Conservation (phyloP, 2,329 filamentous ascomycete genomes). For the Drechmeria coniospora region DNA sequence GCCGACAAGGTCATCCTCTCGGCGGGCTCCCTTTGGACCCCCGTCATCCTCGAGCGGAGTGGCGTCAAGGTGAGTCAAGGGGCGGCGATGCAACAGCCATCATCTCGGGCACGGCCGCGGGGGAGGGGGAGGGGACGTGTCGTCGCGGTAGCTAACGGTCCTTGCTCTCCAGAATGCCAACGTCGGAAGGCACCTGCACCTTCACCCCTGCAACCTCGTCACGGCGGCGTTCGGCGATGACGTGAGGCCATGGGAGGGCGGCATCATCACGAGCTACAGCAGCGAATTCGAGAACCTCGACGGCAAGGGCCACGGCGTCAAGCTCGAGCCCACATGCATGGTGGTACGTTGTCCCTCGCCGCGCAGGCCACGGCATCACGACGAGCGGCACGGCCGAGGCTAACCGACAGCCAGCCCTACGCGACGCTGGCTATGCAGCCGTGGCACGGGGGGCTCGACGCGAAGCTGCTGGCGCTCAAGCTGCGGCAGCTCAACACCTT, state of each 20-base stretch:
- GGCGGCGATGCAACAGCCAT: background rate
- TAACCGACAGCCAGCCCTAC: constrained; percentile 36
- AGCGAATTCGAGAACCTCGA: constrained; percentile 70
- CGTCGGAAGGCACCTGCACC: constrained; percentile 65
- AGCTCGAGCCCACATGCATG: constrained; percentile 67
- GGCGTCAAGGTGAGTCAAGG: constrained; percentile 45
- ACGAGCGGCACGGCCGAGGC: too few species aligned
- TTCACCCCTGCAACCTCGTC: constrained; percentile 57
- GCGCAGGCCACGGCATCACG: too few species aligned
- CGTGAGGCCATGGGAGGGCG: constrained; percentile 55
- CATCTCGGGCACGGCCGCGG: too few species aligned
- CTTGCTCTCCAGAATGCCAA: constrained; percentile 62
- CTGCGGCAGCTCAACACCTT: constrained; percentile 55
- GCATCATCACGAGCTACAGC: constrained; percentile 66
- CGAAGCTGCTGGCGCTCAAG: constrained; percentile 55
- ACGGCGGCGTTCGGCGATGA: constrained; percentile 53
- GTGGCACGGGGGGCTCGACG: constrained; percentile 54
- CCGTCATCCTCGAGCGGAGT: constrained; percentile 60
- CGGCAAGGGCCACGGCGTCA: constrained; percentile 63
- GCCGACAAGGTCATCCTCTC: constrained; percentile 73
- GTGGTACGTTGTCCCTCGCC: constrained; percentile 34
- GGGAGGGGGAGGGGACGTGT: too few species aligned
- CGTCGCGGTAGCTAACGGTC: too few species aligned
- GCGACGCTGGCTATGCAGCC: constrained; percentile 45
- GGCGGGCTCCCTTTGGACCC: constrained; percentile 60